A percentile compares a stretch with the other conserved stretches of the same genome.
Conservation (phyloP, 2,329 filamentous ascomycete species). For the Penicillium sp. region DNA sequence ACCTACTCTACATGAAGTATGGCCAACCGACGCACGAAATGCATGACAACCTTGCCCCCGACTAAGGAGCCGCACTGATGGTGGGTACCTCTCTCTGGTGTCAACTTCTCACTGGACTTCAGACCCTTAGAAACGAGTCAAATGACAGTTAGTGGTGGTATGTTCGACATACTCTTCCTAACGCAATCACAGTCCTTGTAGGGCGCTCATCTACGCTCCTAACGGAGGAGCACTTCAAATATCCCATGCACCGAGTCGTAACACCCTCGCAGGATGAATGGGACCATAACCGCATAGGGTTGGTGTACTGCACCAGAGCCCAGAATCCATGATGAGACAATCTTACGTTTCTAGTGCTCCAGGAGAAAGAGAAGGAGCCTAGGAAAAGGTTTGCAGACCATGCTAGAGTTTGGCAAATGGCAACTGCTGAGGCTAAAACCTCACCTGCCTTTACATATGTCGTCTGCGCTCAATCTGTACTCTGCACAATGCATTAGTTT, state of each 20-base stretch:
- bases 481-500: background rate
- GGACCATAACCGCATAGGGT: background rate
- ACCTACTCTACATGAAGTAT: no score
- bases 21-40: no score
- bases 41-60: no score
- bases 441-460: background rate
- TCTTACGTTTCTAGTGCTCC: background rate
- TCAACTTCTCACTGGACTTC: no score
- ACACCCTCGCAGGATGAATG: background rate
- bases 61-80: no score
- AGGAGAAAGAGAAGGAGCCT: background rate
- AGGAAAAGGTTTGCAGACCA: background rate
- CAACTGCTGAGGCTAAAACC: background rate
- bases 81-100: no score
- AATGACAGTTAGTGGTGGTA: background rate
- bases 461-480: background rate
- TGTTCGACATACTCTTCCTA: background rate
- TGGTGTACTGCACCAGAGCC: background rate
- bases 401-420: background rate
- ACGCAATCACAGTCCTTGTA: background rate
- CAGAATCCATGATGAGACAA: background rate
- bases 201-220: background rate
- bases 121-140: no score
- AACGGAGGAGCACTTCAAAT: background rate
- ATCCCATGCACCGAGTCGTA: background rate